Evolutionary conservation across 2,329 filamentous ascomycete species (phyloP).

Genomic region (Aspergillus jensenii): DNA sequence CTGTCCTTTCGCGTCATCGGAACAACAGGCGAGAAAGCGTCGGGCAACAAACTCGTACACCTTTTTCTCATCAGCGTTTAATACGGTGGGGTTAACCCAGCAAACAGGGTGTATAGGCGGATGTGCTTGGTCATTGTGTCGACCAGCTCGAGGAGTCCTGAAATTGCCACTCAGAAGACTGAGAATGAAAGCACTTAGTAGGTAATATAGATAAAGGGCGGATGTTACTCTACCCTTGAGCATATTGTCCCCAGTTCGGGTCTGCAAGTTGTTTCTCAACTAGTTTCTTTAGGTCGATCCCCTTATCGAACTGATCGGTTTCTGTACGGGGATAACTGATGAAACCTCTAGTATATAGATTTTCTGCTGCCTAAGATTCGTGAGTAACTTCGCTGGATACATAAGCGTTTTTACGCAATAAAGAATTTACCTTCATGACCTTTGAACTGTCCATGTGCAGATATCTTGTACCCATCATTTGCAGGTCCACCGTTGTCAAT

Average conservation of each 20-base stretch:
- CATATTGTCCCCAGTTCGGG: slow-evolving; percentile 75
- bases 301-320: slow-evolving; percentile 91
- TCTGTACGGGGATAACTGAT: slow-evolving; percentile 98
- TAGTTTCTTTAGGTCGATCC: slow-evolving; percentile 76
- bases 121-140: slow-evolving; percentile 94
- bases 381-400: background rate
- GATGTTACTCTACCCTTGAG: slow-evolving; percentile 54
- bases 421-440: slow-evolving; percentile 68
- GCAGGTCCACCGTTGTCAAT: slow-evolving; percentile 90
- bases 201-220: background rate
- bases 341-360: slow-evolving; percentile 88
- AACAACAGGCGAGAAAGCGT: slow-evolving; percentile 92
- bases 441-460: slow-evolving; percentile 87
- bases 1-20: slow-evolving; percentile 85
- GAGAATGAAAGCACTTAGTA: slow-evolving; percentile 6
- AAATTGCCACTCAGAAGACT: slow-evolving; percentile 73
- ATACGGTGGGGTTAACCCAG: slow-evolving; percentile 65
- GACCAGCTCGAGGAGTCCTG: slow-evolving; percentile 75
- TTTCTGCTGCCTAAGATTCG: slow-evolving; percentile 63
- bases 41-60: slow-evolving; percentile 92
- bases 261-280: slow-evolving; percentile 82
- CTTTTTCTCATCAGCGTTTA: slow-evolving; percentile 66
- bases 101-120: slow-evolving; percentile 95
- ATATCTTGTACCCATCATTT: slow-evolving; percentile 90
- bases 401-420: background rate